Percentiles rank a stretch among this genome's conserved stretches.
phyloP scores from a whole-genome alignment of 176 grass and related monocot species.

The Coix lacrymajobi region DNA sequence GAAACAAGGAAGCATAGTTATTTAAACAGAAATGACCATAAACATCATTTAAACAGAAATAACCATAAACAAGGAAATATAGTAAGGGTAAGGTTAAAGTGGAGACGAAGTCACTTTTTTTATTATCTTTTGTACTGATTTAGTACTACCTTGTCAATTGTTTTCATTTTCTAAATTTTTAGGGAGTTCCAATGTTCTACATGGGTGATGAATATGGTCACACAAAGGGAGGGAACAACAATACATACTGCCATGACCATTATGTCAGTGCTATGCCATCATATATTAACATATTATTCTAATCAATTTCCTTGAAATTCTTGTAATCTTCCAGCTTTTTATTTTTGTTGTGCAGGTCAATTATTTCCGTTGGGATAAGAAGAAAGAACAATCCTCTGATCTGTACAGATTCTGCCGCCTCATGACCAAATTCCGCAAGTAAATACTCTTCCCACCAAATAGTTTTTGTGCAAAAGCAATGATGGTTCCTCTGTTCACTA shows the following conservation, averaged over 20 bases:
- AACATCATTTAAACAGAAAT: not conserved
- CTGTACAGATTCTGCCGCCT: slow-evolving; percentile 64
- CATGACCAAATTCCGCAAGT: slow-evolving; percentile 79
- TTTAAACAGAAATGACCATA: not conserved
- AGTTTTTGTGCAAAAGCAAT: not conserved
- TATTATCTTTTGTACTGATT: not conserved
- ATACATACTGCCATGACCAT: slow-evolving; percentile 95
- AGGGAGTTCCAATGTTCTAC: slow-evolving; percentile 97
- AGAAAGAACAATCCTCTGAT: slow-evolving; percentile 58
- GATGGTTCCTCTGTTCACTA: not conserved
- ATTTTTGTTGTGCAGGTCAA: slow-evolving; percentile 52
- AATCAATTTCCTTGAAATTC: not conserved
- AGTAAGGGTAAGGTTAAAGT: not conserved
- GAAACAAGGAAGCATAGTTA: not conserved
- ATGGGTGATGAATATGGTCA: slow-evolving; percentile 99
- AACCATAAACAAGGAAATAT: not conserved
- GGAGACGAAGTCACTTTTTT: not conserved
- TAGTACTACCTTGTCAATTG: slow-evolving; percentile 16
- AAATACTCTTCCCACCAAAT: slow-evolving; percentile 9
- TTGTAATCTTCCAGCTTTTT: not conserved
- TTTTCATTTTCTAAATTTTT: slow-evolving; percentile 11
- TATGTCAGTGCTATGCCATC: slow-evolving; percentile 35
- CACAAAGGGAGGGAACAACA: slow-evolving; percentile 97
- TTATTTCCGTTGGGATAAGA: slow-evolving; percentile 94
- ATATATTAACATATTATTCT: not conserved